A percentile compares a stretch with the other conserved stretches of the same genome.
phyloP scores from a whole-genome alignment of 2,329 filamentous ascomycete species.

The Exophiala aquamarina region DNA sequence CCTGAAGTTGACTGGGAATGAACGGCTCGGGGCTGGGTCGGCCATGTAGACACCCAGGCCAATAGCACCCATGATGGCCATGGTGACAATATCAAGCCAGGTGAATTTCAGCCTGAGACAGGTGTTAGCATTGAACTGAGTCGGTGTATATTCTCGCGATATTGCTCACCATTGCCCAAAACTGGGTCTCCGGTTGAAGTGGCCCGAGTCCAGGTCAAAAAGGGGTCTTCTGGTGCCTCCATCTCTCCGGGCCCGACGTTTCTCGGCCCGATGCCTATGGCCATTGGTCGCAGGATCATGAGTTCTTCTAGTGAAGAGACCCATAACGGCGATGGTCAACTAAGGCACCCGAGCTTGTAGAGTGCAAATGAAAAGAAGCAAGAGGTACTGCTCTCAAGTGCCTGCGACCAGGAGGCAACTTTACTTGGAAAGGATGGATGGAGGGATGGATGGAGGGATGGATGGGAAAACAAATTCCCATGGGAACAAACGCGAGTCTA shows the following conservation, averaged over 20 bases:
- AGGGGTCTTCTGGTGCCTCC: constrained; percentile 3
- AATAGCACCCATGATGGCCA: constrained; percentile 64
- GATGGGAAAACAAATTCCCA: too few species aligned
- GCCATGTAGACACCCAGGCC: constrained; percentile 63
- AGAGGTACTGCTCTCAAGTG: neutral
- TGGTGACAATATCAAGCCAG: constrained; percentile 67
- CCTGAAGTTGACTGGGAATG: constrained; percentile 66
- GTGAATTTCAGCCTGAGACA: constrained; percentile 47
- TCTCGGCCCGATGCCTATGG: constrained; percentile 2
- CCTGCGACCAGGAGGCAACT: too few species aligned
- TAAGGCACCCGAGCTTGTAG: neutral
- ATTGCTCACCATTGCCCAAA: constrained; percentile 65
- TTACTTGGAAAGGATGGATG: too few species aligned
- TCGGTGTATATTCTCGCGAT: neutral
- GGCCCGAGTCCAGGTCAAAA: constrained; percentile 28
- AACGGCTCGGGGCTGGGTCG: constrained; percentile 65
- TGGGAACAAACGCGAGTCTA: too few species aligned
- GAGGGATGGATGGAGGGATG: too few species aligned
- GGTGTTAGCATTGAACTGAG: neutral
- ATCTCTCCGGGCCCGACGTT: constrained; percentile 1
- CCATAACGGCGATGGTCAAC: constrained; percentile 16
- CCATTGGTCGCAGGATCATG: constrained; percentile 7
- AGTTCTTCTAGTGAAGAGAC: constrained; percentile 18
- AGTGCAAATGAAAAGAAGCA: neutral
- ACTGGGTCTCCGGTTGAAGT: constrained; percentile 54